phyloP scores from a whole-genome alignment of 371 early-diverging fungal genomes.

The Rhizomucor pusillus region DNA sequence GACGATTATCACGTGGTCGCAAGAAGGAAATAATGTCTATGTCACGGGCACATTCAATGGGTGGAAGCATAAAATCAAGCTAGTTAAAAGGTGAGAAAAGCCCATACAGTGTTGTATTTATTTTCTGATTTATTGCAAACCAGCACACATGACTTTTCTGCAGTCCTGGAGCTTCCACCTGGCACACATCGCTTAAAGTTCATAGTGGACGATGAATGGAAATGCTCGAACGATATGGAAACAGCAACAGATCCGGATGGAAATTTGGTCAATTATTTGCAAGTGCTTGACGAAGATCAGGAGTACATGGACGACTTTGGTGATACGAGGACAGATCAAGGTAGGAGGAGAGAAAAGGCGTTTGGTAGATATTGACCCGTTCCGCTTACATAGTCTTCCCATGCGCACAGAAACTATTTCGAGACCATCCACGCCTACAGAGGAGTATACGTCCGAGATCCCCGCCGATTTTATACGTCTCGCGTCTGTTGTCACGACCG shows the following conservation, averaged over 20 bases:
- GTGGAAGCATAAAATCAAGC: slow-evolving; percentile 91
- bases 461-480: slow-evolving; percentile 53
- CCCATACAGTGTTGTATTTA: not conserved
- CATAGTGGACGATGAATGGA: slow-evolving; percentile 98
- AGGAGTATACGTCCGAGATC: slow-evolving; percentile 64
- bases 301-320: slow-evolving; percentile 49
- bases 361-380: not conserved
- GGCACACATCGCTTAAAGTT: slow-evolving; percentile 96
- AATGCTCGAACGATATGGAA: slow-evolving; percentile 86
- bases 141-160: slow-evolving; percentile 74
- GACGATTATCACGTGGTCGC: slow-evolving; percentile 89
- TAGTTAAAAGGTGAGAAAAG: slow-evolving; percentile 68
- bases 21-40: slow-evolving; percentile 85
- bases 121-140: not conserved
- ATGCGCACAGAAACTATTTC: slow-evolving; percentile 6
- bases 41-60: slow-evolving; percentile 97
- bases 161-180: slow-evolving; percentile 83
- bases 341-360: slow-evolving; percentile 5
- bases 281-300: slow-evolving; percentile 66
- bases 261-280: slow-evolving; percentile 92
- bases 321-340: slow-evolving; percentile 19
- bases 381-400: not conserved
- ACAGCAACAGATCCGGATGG: slow-evolving; percentile 93
- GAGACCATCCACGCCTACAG: slow-evolving; percentile 51
- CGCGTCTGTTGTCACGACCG: slow-evolving; percentile 14